Percentiles rank a stretch among this genome's conserved stretches.
Evolutionary conservation across 331 rosid genomes (phyloP).

Genomic region (Arachis monticola): DNA sequence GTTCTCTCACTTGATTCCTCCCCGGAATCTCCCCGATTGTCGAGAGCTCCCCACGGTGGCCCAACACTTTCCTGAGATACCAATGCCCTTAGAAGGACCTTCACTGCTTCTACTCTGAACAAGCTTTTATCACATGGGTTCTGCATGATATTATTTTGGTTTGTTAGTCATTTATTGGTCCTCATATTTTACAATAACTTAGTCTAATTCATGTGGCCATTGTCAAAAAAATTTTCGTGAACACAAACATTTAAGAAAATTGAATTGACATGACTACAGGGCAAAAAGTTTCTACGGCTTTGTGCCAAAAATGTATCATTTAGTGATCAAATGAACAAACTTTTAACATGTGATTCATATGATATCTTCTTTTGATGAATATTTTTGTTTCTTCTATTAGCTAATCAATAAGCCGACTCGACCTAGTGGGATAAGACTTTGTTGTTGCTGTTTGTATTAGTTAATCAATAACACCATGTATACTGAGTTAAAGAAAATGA

Average conservation of each 20-base stretch:
- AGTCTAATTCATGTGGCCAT: slow-evolving; percentile 19
- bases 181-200: slow-evolving; percentile 26
- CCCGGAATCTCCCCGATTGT: no score
- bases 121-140: slow-evolving; percentile 50
- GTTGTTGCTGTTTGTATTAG: neutral
- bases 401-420: neutral
- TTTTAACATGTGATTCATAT: neutral
- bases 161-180: slow-evolving; percentile 23
- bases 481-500: slow-evolving; percentile 20
- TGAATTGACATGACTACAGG: neutral
- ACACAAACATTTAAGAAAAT: neutral
- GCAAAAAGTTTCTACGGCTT: slow-evolving; percentile 11
- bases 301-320: slow-evolving; percentile 21
- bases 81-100: slow-evolving; percentile 61
- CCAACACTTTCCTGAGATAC: slow-evolving; percentile 65
- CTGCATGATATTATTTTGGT: slow-evolving; percentile 48
- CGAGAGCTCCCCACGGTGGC: no score
- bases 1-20: no score
- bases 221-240: slow-evolving; percentile 7
- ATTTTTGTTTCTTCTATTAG: neutral
- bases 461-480: slow-evolving; percentile 11
- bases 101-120: slow-evolving; percentile 63
- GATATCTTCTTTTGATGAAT: slow-evolving; percentile 14
- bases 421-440: no score
- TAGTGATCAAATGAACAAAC: slow-evolving; percentile 9